A percentile compares a stretch with the other conserved stretches of the same genome.
phyloP scores from a whole-genome alignment of 371 early-diverging fungal species.

The Rhizomucor pusillus region DNA sequence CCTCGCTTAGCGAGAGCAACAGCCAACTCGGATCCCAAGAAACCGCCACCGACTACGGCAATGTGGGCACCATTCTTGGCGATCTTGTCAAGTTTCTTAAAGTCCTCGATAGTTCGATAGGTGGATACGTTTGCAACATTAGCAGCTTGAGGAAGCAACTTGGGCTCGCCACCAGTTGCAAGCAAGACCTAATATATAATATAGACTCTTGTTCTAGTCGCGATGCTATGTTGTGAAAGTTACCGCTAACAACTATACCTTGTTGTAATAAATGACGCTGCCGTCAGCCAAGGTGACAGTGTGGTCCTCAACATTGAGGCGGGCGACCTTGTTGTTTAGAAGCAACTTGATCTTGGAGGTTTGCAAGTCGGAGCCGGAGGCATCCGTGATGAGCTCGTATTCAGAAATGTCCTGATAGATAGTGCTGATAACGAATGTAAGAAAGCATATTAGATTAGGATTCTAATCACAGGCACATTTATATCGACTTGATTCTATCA shows the following conservation, averaged over 20 bases:
- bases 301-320: slow-evolving; percentile 63
- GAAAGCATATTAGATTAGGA: background rate
- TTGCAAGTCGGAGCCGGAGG: slow-evolving; percentile 40
- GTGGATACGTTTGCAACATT: slow-evolving; percentile 49
- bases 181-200: slow-evolving; percentile 47
- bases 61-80: slow-evolving; percentile 56
- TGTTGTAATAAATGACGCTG: slow-evolving; percentile 60
- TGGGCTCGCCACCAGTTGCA: slow-evolving; percentile 75
- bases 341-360: slow-evolving; percentile 51
- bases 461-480: background rate
- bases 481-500: background rate
- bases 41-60: slow-evolving; percentile 75
- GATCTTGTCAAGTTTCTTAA: slow-evolving; percentile 49
- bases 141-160: slow-evolving; percentile 42
- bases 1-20: slow-evolving; percentile 63
- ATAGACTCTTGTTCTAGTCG: background rate
- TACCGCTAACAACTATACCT: slow-evolving; percentile 20
- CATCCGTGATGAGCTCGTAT: slow-evolving; percentile 39
- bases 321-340: slow-evolving; percentile 44
- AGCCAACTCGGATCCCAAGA: slow-evolving; percentile 74
- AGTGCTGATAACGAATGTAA: slow-evolving; percentile 12
- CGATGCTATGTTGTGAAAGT: background rate
- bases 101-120: slow-evolving; percentile 67
- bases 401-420: slow-evolving; percentile 39
- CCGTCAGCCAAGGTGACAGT: slow-evolving; percentile 60